These are phyloP conservation scores for Auricularia auricula-judae DNA, from an alignment of 768 basidiomycete species.

Conservation along the genomic window DNA sequence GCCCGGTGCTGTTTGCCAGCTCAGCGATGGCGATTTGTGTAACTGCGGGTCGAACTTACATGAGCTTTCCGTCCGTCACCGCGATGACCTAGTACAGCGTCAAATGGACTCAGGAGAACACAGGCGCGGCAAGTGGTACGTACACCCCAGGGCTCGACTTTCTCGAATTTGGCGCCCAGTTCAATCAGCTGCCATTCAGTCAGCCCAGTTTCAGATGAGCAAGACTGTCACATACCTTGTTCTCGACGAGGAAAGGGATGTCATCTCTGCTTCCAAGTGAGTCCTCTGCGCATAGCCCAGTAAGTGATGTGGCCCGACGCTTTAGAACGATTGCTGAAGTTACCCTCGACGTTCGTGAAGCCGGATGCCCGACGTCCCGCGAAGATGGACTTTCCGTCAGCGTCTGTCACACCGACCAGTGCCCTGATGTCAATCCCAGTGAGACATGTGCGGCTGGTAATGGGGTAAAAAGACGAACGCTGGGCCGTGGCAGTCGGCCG, in stretches of 20 bases:
- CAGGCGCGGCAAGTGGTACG: constrained; percentile 16
- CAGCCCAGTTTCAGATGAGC: background rate
- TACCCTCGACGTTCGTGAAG: constrained; percentile 59
- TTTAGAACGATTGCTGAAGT: background rate
- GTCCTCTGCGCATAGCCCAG: background rate
- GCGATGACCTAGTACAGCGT: background rate
- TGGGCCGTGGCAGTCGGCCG: constrained; percentile 76
- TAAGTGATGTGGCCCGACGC: no score
- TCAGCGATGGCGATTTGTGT: constrained; percentile 33
- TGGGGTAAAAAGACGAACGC: constrained; percentile 32
- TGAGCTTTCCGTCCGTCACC: background rate
- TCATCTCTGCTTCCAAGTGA: constrained; percentile 19
- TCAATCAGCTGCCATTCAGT: constrained; percentile 25
- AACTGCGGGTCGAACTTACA: background rate
- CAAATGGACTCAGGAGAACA: background rate
- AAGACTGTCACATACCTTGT: constrained; percentile 20
- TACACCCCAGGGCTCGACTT: constrained; percentile 49
- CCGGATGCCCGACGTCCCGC: constrained; percentile 45
- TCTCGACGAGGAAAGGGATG: constrained; percentile 64
- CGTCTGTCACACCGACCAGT: constrained; percentile 43
- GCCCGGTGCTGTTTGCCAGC: constrained; percentile 45
- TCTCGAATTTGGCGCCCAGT: constrained; percentile 58
- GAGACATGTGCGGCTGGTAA: background rate
- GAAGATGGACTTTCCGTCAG: constrained; percentile 54
- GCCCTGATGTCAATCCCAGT: constrained; percentile 26